Conservation (phyloP, 495 filamentous ascomycete species). For the Xylona heveae region DNA sequence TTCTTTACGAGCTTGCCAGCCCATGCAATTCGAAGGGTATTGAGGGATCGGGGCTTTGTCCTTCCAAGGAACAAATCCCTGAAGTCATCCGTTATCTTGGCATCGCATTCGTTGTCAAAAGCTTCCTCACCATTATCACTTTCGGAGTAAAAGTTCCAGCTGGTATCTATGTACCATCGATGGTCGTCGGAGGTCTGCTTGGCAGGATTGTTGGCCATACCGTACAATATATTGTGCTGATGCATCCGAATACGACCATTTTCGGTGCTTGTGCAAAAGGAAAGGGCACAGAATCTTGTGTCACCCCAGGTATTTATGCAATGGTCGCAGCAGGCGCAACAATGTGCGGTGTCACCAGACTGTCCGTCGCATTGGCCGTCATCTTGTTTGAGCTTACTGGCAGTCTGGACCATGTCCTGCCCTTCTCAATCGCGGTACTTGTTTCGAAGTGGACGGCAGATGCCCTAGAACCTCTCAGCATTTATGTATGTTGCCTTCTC, state of each 20-base stretch:
- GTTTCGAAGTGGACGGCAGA: constrained; percentile 97
- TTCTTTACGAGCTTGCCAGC: constrained; percentile 74
- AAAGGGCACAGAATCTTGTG: constrained; percentile 55
- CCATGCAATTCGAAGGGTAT: constrained; percentile 52
- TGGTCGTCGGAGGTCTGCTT: constrained; percentile 91
- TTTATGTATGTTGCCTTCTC: constrained; percentile 53
- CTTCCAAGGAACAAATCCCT: constrained; percentile 52
- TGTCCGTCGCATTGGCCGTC: constrained; percentile 86
- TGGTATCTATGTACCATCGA: constrained; percentile 93
- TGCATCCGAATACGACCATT: constrained; percentile 45
- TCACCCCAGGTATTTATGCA: constrained; percentile 89
- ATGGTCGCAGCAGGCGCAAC: constrained; percentile 87
- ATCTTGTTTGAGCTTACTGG: constrained; percentile 94
- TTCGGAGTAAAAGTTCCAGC: constrained; percentile 93
- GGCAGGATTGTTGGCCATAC: constrained; percentile 73
- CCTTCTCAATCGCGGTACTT: constrained; percentile 79
- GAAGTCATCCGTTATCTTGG: constrained; percentile 45
- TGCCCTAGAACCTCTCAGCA: constrained; percentile 81
- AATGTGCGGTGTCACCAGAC: constrained; percentile 90
- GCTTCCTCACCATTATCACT: constrained; percentile 64
- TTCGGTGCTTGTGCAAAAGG: constrained; percentile 53
- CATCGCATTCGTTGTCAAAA: constrained; percentile 74
- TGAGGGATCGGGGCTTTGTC: constrained; percentile 48
- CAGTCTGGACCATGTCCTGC: constrained; percentile 81
- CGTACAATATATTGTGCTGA: constrained; percentile 63